phyloP scores from a whole-genome alignment of 495 filamentous ascomycete genomes.

The Talaromyces wortmannii region DNA sequence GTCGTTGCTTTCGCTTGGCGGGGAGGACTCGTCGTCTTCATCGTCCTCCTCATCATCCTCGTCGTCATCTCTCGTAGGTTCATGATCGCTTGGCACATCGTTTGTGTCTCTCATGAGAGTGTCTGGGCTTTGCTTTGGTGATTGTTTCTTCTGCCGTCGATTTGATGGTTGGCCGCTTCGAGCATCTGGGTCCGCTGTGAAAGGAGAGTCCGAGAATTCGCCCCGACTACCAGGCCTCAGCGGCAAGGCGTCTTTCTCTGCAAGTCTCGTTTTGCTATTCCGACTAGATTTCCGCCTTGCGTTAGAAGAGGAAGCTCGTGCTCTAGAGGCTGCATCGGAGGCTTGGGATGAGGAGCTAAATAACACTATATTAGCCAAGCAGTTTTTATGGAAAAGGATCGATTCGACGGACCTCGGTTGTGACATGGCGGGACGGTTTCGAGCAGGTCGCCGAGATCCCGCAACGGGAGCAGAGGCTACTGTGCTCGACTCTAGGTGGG shows the following conservation, averaged over 20 bases:
- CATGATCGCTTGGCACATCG: conserved; percentile 31
- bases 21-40: conserved; percentile 28
- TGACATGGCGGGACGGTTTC: conserved; percentile 71
- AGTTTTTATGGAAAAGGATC: neutral
- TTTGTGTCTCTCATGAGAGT: conserved; percentile 42
- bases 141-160: conserved; percentile 48
- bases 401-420: conserved; percentile 56
- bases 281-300: conserved; percentile 64
- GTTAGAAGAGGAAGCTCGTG: conserved; percentile 39
- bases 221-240: neutral
- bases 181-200: neutral
- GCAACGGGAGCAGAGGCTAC: conserved; percentile 34
- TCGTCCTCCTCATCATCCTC: conserved; percentile 28
- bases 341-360: conserved; percentile 37
- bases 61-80: conserved; percentile 17
- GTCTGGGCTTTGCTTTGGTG: conserved; percentile 46
- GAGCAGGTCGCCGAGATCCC: conserved; percentile 50
- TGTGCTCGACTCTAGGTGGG: conserved; percentile 20
- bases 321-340: conserved; percentile 33
- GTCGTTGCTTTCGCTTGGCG: conserved; percentile 57
- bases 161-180: conserved; percentile 31
- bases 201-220: conserved; percentile 1
- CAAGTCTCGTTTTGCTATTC: conserved; percentile 28
- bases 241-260: conserved; percentile 5
- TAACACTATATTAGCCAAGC: conserved; percentile 6